These are phyloP conservation scores for Cymbidium sinense DNA, from an alignment of 106 monocot species.

Conservation along the genomic window DNA sequence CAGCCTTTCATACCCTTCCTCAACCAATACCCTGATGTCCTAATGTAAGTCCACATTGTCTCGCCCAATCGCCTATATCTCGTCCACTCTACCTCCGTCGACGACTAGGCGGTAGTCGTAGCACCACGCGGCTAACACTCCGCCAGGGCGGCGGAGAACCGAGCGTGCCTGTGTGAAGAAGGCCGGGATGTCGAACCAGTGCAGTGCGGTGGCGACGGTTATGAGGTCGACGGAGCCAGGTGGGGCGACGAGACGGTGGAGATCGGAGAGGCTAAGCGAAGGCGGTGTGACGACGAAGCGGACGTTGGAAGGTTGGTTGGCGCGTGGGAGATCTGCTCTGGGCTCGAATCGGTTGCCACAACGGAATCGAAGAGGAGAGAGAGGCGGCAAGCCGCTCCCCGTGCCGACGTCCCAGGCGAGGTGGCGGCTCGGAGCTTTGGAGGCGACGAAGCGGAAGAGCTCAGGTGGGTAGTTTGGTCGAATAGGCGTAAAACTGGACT, in stretches of 20 bases:
- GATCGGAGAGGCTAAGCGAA: slow-evolving; percentile 16
- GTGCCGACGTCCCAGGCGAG: too few relatives aligned
- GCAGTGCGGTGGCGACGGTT: too few relatives aligned
- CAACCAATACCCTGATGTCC: slow-evolving; percentile 29
- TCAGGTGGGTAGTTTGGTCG: slow-evolving; percentile 68
- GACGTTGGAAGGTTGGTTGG: slow-evolving; percentile 43
- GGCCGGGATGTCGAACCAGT: too few relatives aligned
- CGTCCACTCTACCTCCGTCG: slow-evolving; percentile 26
- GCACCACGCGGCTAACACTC: slow-evolving; percentile 78
- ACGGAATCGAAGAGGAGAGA: too few relatives aligned
- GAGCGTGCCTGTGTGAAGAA: too few relatives aligned
- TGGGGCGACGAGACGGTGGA: slow-evolving; percentile 30
- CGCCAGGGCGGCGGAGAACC: too few relatives aligned
- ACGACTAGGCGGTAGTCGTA: slow-evolving; percentile 19
- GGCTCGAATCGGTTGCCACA: too few relatives aligned
- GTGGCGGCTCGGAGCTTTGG: too few relatives aligned
- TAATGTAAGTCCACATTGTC: slow-evolving; percentile 35
- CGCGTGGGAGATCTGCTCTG: too few relatives aligned
- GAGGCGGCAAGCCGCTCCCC: too few relatives aligned
- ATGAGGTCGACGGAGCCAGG: too few relatives aligned
- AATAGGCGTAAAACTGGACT: slow-evolving; percentile 39
- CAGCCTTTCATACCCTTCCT: slow-evolving; percentile 36
- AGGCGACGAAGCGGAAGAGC: too few relatives aligned
- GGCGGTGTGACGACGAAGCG: slow-evolving; percentile 42
- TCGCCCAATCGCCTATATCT: slow-evolving; percentile 23